phyloP scores from a whole-genome alignment of 2,329 filamentous ascomycete genomes.

The Colletotrichum tropicicola region DNA sequence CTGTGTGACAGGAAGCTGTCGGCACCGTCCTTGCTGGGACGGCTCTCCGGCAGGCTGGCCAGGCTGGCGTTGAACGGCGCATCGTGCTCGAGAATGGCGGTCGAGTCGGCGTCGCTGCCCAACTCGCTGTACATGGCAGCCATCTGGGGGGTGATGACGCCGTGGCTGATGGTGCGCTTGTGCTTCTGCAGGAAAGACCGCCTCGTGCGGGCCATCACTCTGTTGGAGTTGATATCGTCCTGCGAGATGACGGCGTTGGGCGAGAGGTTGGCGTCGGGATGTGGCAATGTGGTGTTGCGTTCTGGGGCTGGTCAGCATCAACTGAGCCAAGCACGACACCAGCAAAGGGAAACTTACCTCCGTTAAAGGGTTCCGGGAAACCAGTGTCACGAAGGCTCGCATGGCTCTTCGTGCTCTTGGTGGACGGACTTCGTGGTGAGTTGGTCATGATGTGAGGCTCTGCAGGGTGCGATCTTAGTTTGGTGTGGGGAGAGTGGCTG shows the following conservation, averaged over 20 bases:
- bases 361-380: constrained; percentile 60
- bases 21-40: constrained; percentile 44
- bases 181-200: constrained; percentile 57
- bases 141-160: constrained; percentile 49
- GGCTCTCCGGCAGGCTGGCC: constrained; percentile 23
- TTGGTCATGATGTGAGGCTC: constrained; percentile 24
- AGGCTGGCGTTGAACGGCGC: constrained; percentile 9
- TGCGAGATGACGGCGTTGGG: constrained; percentile 65
- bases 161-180: constrained; percentile 56
- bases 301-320: constrained; percentile 37
- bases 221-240: constrained; percentile 58
- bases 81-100: constrained; percentile 16
- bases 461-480: constrained; percentile 24
- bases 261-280: constrained; percentile 68
- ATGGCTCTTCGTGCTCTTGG: constrained; percentile 23
- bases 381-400: constrained; percentile 50
- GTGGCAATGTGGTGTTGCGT: constrained; percentile 68
- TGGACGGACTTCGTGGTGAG: constrained; percentile 23
- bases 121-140: constrained; percentile 43
- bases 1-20: constrained; percentile 46
- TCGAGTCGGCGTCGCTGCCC: constrained; percentile 33
- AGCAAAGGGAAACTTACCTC: constrained; percentile 43
- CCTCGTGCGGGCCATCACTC: constrained; percentile 52
- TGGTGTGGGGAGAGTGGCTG: constrained; percentile 7
- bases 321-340: not conserved